Base-by-base conservation (phyloP, 2,329 filamentous ascomycete genomes). In the Neocucurbitaria cava region DNA sequence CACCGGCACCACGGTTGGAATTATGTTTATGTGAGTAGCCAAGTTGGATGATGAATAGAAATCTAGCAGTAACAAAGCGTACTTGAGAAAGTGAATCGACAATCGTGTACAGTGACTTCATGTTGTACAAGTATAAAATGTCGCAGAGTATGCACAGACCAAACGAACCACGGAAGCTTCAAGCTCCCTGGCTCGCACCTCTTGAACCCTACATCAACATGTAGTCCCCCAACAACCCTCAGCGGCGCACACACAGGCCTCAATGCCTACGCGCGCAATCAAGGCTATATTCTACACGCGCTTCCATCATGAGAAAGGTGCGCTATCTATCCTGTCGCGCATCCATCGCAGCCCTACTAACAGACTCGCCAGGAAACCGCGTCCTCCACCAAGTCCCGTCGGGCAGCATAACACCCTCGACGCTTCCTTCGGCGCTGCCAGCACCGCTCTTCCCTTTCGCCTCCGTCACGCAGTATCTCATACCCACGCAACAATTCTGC, bases 401-500 rank as follows among this genome's bases (percentile, higher is more conserved):
- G 56, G 84, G 84, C 65, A 82, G 83, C 52, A 84, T 88, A 61
- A 77, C 70, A 8, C 71, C 75, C 1, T 75, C 70, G 5, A 55
- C 52, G 68, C 61, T 74, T 63, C 56, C 81, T 57, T 69, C 80
- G 55, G 72, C 81, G 30, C 75, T 70, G 62, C 85, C 80, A 69
- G 79, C 81, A 10, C 88, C 89, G 3, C 86, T 96, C 59, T 86
- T 97, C 70, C 87, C 92, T 76, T 98, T 96, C 77, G 86, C 90
- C 61, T 88, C 91, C 46, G 85, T 98, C 64, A 90, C 91, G 15
- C 89, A 94, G 73, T 97, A 96, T 79, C 89, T 99, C 70, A 96
- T 99, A 69, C 95, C 95, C 17, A 89, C 91, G 49, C 92, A 96
- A 76, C 90, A 94, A 68, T 95, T 99, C 72, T 96, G 94, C 83